Percentiles rank a stretch among this genome's conserved stretches.
Evolutionary conservation across 2,329 filamentous ascomycete species (phyloP).

Genomic region (Xylariaceae sp.): DNA sequence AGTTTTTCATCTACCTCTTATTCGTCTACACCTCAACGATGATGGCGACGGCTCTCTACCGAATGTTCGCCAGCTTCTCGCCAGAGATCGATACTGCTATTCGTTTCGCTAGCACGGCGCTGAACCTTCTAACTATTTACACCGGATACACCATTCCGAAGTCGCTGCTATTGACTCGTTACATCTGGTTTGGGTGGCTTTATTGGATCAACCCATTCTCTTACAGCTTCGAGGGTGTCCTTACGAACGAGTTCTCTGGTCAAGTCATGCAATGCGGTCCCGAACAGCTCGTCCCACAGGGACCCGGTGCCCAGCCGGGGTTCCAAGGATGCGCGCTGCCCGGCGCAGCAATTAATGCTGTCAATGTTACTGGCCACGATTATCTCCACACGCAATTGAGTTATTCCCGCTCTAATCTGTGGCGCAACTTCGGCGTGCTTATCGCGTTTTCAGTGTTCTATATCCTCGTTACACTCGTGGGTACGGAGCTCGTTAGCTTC

Average conservation of each 20-base stretch:
- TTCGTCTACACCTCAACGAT: conserved; percentile 43
- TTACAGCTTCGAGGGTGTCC: conserved; percentile 61
- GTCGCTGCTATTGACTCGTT: conserved; percentile 48
- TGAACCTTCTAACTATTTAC: conserved; percentile 62
- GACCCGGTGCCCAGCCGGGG: conserved; percentile 37
- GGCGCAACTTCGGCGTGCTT: conserved; percentile 75
- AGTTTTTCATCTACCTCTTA: conserved; percentile 63
- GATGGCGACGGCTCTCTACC: conserved; percentile 32
- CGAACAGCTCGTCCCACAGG: conserved; percentile 44
- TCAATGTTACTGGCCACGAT: conserved; percentile 48
- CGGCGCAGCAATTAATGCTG: conserved; percentile 47
- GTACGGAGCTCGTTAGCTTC: conserved; percentile 65
- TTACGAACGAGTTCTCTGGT: conserved; percentile 52
- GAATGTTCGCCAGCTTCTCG: conserved; percentile 33
- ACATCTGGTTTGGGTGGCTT: conserved; percentile 70
- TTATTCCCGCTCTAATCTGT: conserved; percentile 57
- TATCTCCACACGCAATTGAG: conserved; percentile 52
- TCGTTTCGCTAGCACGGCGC: conserved; percentile 49
- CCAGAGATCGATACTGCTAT: conserved; percentile 57
- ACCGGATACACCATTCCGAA: conserved; percentile 62
- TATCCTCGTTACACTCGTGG: conserved; percentile 64
- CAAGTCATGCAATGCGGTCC: conserved; percentile 48
- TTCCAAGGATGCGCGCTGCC: conserved; percentile 55
- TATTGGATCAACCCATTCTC: conserved; percentile 61
- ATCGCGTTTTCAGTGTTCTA: conserved; percentile 74